Conservation (phyloP, 2,329 filamentous ascomycete genomes). For the Teratosphaeria epicoccoides region DNA sequence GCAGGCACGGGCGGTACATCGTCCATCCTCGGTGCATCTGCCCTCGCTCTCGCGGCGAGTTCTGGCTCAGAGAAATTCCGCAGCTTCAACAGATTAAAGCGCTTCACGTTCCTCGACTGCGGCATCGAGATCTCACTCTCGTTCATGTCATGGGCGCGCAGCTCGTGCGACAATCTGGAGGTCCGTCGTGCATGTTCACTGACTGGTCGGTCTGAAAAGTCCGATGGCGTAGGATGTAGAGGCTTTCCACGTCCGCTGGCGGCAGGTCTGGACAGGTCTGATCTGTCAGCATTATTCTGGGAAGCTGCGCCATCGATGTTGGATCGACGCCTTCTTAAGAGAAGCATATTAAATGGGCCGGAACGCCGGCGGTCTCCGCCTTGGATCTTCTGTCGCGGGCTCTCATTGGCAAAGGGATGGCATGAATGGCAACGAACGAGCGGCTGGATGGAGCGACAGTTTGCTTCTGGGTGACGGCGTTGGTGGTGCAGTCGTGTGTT, state of each 20-base stretch:
- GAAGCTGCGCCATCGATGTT: background rate
- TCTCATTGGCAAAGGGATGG: background rate
- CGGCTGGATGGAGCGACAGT: background rate
- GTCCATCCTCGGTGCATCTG: slow-evolving; percentile 50
- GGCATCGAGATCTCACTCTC: background rate
- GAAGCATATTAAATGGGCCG: too few relatives aligned
- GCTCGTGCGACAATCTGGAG: slow-evolving; percentile 15
- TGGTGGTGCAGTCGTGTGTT: too few relatives aligned
- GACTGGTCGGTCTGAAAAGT: slow-evolving; percentile 4
- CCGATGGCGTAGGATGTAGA: background rate
- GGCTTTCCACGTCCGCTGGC: background rate
- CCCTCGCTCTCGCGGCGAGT: slow-evolving; percentile 63
- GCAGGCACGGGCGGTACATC: slow-evolving; percentile 37
- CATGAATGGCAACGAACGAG: background rate
- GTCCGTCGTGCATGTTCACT: slow-evolving; percentile 11
- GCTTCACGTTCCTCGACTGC: slow-evolving; percentile 29
- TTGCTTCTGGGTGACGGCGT: too few relatives aligned
- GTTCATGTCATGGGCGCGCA: slow-evolving; percentile 15
- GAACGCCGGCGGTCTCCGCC: background rate
- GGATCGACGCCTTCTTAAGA: background rate
- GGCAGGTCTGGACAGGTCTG: slow-evolving; percentile 2
- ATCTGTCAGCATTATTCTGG: slow-evolving; percentile 5
- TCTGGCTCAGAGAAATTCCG: slow-evolving; percentile 91
- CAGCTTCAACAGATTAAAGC: slow-evolving; percentile 65
- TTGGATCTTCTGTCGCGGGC: background rate